Conservation (phyloP, 164 flowering plant species). For the Saururus chinensis region DNA sequence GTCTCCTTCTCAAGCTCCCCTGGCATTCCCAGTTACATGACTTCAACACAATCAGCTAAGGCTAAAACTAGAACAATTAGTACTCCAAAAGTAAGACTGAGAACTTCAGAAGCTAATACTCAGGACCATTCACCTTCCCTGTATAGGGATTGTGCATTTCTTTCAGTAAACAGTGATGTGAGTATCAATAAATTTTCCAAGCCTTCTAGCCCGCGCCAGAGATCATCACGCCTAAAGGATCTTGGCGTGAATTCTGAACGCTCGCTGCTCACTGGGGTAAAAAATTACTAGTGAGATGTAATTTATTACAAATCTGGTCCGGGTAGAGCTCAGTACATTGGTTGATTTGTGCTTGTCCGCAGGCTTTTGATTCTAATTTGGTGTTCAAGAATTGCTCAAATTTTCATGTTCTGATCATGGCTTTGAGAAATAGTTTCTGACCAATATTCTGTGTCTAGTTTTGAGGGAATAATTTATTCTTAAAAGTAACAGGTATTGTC, state of each 20-base stretch:
- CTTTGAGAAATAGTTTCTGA: too few relatives aligned
- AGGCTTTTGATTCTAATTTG: neutral
- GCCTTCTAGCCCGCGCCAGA: conserved; percentile 15
- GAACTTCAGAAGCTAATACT: conserved; percentile 20
- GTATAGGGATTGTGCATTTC: conserved; percentile 25
- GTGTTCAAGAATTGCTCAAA: neutral
- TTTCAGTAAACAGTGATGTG: conserved; percentile 27
- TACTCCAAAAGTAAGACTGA: conserved; percentile 52
- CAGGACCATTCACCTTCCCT: conserved; percentile 25
- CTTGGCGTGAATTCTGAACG: conserved; percentile 12
- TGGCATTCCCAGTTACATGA: conserved; percentile 59
- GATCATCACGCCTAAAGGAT: conserved; percentile 17
- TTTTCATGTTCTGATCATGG: too few relatives aligned
- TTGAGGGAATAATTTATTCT: too few relatives aligned
- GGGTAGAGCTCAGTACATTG: neutral
- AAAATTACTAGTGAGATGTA: neutral
- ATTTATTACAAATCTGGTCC: neutral
- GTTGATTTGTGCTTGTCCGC: neutral
- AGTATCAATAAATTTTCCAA: conserved; percentile 8
- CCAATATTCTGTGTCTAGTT: too few relatives aligned
- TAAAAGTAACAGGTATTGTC: neutral
- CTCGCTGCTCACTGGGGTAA: conserved; percentile 14
- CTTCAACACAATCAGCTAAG: conserved; percentile 60
- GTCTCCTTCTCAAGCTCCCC: conserved; percentile 34
- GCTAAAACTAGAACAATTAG: conserved; percentile 65